Base-by-base conservation (phyloP, 2,329 filamentous ascomycete genomes). In the Diaporthe helianthi region DNA sequence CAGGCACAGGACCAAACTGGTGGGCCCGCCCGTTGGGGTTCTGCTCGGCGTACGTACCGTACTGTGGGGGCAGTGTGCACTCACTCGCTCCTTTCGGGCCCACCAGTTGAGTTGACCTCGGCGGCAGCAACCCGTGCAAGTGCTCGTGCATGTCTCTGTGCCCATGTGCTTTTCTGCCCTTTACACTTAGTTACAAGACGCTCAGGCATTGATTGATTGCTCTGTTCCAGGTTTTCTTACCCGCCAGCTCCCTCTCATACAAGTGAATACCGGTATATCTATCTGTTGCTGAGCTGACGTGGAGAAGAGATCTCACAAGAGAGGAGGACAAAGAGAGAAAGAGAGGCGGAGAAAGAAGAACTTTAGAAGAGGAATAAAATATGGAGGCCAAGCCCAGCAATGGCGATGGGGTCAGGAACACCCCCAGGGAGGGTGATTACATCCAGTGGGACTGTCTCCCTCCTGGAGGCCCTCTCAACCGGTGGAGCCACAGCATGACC, bases 401-500 rank as follows among this genome's bases (percentile, higher is more conserved):
- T 26, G 46, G 58, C 19, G 24, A 67, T n/a, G 38, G 8, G 19
- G 24, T 8, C n/a, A 68, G 58, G 33, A 70, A 71, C 33, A 74
- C 80, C 71, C 81, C 84, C 72, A 85, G 84, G 75, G 79, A 82
- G 17, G 84, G 83, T 61, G 86, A 87, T 72, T 89, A 87, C 75
- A 81, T 87, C 74, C 83, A 84, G 69, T 88, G 87, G 77, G 79
- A 82, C 52, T 79, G 78, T 65, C 79, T 88, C 8, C 84, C 86
- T 2, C 79, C 86, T 0, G 85, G 85, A 17, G 85, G 83, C 2
- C 76, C 83, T 24, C 83, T 98, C 73, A 98, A 98, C 81, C 89
- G 92, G 71, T 97, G 93, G 87, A 97, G 94, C 5, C 89, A 93
- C 22, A 90, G 88, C 53, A 82, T 98, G 71, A 98, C 95, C 13